Evolutionary conservation across 345 rosid genomes (phyloP).

Genomic region (Salix caprea): DNA sequence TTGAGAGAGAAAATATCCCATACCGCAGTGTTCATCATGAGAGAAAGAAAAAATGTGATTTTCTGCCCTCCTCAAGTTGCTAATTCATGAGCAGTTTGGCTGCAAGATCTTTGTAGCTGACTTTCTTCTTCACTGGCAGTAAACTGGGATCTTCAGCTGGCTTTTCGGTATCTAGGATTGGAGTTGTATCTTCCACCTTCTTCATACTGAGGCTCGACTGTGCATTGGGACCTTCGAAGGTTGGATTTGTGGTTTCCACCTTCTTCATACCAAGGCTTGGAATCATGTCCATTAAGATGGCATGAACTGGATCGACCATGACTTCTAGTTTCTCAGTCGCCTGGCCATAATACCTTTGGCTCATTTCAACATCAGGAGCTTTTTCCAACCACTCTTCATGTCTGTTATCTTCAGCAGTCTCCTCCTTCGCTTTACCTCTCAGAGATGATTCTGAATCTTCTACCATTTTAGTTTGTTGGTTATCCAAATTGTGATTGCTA

Average conservation of each 20-base stretch:
- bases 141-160: not conserved
- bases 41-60: too few relatives aligned
- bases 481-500: conserved; percentile 14
- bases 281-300: conserved; percentile 79
- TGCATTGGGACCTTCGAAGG: not conserved
- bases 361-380: conserved; percentile 13
- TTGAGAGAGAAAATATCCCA: too few relatives aligned
- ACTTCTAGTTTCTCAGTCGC: conserved; percentile 12
- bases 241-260: conserved; percentile 10
- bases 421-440: conserved; percentile 24
- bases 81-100: conserved; percentile 62
- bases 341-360: conserved; percentile 8
- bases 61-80: conserved; percentile 8
- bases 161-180: not conserved
- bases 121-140: conserved; percentile 53
- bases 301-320: conserved; percentile 70
- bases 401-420: conserved; percentile 17
- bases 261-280: conserved; percentile 65
- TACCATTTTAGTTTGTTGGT: not conserved
- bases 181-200: not conserved
- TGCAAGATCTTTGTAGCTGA: conserved; percentile 81
- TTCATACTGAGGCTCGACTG: too few relatives aligned
- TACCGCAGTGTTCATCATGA: too few relatives aligned
- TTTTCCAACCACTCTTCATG: not conserved
- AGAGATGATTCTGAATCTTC: conserved; percentile 27